A percentile compares a stretch with the other conserved stretches of the same genome.
These are phyloP conservation scores for Trypanosomatidae sp. DNA, from an alignment of 208 protist genomes.

Conservation along the genomic window DNA sequence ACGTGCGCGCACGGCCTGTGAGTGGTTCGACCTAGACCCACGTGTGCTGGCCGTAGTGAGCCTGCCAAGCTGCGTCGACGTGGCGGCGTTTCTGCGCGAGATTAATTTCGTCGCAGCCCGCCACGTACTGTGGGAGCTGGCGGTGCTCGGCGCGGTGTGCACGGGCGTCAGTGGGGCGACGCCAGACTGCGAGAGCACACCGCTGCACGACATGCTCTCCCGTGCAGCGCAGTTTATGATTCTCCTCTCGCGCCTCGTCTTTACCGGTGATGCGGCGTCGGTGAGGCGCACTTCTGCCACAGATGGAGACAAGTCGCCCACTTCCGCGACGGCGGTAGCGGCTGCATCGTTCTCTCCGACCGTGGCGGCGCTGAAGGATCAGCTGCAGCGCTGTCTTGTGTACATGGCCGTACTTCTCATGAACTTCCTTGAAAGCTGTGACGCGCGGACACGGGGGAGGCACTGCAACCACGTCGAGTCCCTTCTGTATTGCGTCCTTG, in stretches of 20 bases:
- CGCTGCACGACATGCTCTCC: slow-evolving; percentile 20
- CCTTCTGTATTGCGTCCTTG: slow-evolving; percentile 40
- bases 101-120: slow-evolving; percentile 23
- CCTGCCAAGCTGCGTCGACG: slow-evolving; percentile 10
- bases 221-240: slow-evolving; percentile 25
- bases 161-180: slow-evolving; percentile 4
- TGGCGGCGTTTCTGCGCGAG: slow-evolving; percentile 7
- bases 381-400: slow-evolving; percentile 27
- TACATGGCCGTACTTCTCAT: slow-evolving; percentile 39
- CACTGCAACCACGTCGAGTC: slow-evolving; percentile 26
- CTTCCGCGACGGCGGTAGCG: slow-evolving; percentile 6
- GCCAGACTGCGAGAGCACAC: slow-evolving; percentile 1
- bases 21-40: slow-evolving; percentile 13
- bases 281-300: neutral
- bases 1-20: slow-evolving; percentile 1
- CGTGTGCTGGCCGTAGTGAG: slow-evolving; percentile 9
- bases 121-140: slow-evolving; percentile 26
- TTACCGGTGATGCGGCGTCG: slow-evolving; percentile 6
- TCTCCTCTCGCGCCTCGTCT: slow-evolving; percentile 27
- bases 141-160: slow-evolving; percentile 26
- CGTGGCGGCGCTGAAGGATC: slow-evolving; percentile 17
- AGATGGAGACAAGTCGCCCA: neutral
- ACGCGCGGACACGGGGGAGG: slow-evolving; percentile 20
- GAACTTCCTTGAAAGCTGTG: slow-evolving; percentile 27
- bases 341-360: slow-evolving; percentile 3